Evolutionary conservation across 495 filamentous ascomycete species (phyloP), one percentile per base, ranked within the genome.

Genomic region (Achaetomiella virescens): DNA sequence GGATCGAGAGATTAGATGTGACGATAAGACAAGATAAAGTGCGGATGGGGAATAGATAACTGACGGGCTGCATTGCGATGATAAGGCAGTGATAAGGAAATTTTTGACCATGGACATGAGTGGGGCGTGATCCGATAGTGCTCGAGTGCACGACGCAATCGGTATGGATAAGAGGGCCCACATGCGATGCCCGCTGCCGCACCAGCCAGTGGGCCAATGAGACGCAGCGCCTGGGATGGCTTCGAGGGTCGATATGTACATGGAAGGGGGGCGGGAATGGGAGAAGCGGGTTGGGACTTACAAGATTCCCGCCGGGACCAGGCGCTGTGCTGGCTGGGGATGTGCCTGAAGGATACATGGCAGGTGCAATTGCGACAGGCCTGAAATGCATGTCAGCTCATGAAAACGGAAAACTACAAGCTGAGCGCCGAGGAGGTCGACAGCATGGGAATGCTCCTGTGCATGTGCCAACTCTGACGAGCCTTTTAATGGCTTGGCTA

Each of bases 291-390:
- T 31, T 5, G 17, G 54, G 42, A 78, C 86, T 80, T 75, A 89
- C 87, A 59, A 84, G 77, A 55, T 78, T 81, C 57, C 81, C 85
- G 27, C 81, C 81, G 61, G 82, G 81, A 44, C 84, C 84, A 58
- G 81, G 85, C 44, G 79, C 80, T 0, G 84, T 85, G 12, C 82
- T 83, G 27, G 86, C 85, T 9, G 84, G 84, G 22, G 85, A 85
- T 10, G 84, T 81, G 37, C 81, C 82, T 49, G 81, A 72, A 66
- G 84, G 48, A 47, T 55, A 85, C 59, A 64, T 62, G 27, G 61
- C 57, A 12, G 64, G 66, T 33, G 62, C 66, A 46, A 69, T 69
- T 2, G 66, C 51, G 12, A 67, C 48, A 9, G 66, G 65, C 35
- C 66, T 67, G 41, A 11, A 6, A 45, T 18, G 18, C n/a, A 41